Percentiles rank a stretch among this genome's conserved stretches.
These are phyloP conservation scores for Skeletonema grethae DNA, from an alignment of 108 stramenopile genomes.

Conservation along the genomic window DNA sequence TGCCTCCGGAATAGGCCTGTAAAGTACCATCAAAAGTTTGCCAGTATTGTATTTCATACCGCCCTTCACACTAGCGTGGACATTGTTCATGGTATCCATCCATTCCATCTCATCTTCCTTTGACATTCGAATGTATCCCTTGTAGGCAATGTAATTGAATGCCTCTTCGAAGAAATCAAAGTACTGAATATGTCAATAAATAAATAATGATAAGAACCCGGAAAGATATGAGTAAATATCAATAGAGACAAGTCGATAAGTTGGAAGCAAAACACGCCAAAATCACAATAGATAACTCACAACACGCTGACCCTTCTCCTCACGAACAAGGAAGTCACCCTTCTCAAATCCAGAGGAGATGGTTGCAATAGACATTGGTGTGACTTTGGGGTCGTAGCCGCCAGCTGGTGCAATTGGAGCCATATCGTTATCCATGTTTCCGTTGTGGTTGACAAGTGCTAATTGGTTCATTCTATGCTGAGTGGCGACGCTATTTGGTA, in stretches of 20 bases:
- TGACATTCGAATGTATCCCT: conserved; percentile 87
- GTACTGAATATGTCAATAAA: neutral
- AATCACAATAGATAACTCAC: conserved; percentile 58
- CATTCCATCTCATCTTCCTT: conserved; percentile 84
- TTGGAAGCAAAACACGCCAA: conserved; percentile 6
- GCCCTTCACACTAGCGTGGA: conserved; percentile 51
- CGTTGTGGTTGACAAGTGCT: conserved; percentile 22
- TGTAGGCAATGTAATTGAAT: conserved; percentile 91
- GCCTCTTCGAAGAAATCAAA: conserved; percentile 67
- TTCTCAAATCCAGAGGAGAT: conserved; percentile 90
- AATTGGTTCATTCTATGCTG: conserved; percentile 6
- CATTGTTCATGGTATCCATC: conserved; percentile 71
- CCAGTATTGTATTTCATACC: conserved; percentile 93
- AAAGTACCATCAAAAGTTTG: conserved; percentile 86
- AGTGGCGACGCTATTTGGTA: neutral
- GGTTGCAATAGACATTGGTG: conserved; percentile 71
- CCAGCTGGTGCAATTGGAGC: conserved; percentile 12
- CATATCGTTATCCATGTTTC: conserved; percentile 21
- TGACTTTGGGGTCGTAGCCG: conserved; percentile 16
- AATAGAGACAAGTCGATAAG: neutral
- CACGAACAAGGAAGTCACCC: conserved; percentile 89
- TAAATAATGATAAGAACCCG: neutral
- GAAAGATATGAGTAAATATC: conserved; percentile 43
- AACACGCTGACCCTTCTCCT: conserved; percentile 88
- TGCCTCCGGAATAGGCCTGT: conserved; percentile 59